These are phyloP conservation scores for Arachnomyces sp. DNA, from an alignment of 2,329 filamentous ascomycete species.

Conservation along the genomic window DNA sequence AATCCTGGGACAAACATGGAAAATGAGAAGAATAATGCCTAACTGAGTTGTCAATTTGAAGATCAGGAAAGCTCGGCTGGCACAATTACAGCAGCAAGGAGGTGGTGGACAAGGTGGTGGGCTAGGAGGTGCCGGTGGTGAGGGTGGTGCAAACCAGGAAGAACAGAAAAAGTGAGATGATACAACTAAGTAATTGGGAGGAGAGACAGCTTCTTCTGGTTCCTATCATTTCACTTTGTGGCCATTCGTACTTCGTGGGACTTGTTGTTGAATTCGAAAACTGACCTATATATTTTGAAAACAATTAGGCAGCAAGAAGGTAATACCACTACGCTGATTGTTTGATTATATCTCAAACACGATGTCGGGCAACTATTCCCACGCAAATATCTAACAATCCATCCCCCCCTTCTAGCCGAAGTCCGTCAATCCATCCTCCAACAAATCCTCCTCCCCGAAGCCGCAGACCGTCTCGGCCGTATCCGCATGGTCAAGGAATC, in stretches of 20 bases:
- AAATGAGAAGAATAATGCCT: neutral
- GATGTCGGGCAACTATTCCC: conserved; percentile 1
- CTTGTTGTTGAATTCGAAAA: too few relatives aligned
- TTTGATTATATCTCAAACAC: conserved; percentile 2
- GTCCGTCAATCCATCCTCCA: conserved; percentile 55
- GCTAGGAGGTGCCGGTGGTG: conserved; percentile 41
- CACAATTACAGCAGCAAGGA: conserved; percentile 78
- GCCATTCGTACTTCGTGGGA: too few relatives aligned
- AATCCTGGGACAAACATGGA: neutral
- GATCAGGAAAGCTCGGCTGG: conserved; percentile 86
- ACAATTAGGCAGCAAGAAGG: conserved; percentile 41
- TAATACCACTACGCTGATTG: conserved; percentile 16
- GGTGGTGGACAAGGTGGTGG: conserved; percentile 41
- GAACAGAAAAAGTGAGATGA: conserved; percentile 57
- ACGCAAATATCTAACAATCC: conserved; percentile 10
- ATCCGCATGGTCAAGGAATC: conserved; percentile 94
- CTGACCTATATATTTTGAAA: neutral
- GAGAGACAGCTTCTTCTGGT: too few relatives aligned
- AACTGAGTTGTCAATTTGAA: conserved; percentile 30
- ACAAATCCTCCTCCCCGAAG: conserved; percentile 92
- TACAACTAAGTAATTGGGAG: too few relatives aligned
- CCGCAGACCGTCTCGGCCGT: conserved; percentile 83
- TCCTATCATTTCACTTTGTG: too few relatives aligned
- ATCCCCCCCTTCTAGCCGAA: conserved; percentile 18
- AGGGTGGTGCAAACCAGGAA: conserved; percentile 45